phyloP scores from a whole-genome alignment of 148 eudicot species.

The Diospyros kaki region DNA sequence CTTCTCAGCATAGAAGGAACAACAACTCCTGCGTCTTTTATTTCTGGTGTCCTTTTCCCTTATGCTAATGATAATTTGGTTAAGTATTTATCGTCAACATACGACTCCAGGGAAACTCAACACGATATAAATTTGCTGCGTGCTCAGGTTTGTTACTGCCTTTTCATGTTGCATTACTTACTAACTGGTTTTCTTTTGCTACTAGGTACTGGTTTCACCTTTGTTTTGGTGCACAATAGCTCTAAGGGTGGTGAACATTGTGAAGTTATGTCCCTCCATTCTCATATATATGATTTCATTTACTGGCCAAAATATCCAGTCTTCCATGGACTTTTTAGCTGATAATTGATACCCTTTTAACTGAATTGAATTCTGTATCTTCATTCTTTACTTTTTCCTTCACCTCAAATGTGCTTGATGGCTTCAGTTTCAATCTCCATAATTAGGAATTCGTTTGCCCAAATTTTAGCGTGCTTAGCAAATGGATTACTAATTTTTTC shows the following conservation, averaged over 20 bases:
- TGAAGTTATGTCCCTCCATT: not conserved
- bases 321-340: not conserved
- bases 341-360: not conserved
- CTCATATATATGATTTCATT: not conserved
- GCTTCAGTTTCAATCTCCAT: not conserved
- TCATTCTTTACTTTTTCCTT: not conserved
- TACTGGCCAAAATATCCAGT: not conserved
- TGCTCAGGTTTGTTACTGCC: slow-evolving; percentile 6
- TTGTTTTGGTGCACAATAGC: not conserved
- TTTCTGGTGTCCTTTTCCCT: slow-evolving; percentile 3
- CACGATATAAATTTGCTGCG: slow-evolving; percentile 6
- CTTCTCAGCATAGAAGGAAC: slow-evolving; percentile 8
- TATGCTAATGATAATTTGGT: slow-evolving; percentile 7
- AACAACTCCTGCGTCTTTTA: slow-evolving; percentile 3
- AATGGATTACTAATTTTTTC: too few relatives aligned
- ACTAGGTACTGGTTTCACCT: not conserved
- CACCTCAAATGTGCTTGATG: not conserved
- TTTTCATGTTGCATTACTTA: not conserved
- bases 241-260: not conserved
- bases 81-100: slow-evolving; percentile 1
- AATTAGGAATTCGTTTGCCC: too few relatives aligned
- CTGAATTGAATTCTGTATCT: not conserved
- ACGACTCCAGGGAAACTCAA: slow-evolving; percentile 7
- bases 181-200: not conserved
- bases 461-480: too few relatives aligned